Base-by-base conservation (phyloP, 352 stramenopile species). In the Globisporangium yorkense region DNA sequence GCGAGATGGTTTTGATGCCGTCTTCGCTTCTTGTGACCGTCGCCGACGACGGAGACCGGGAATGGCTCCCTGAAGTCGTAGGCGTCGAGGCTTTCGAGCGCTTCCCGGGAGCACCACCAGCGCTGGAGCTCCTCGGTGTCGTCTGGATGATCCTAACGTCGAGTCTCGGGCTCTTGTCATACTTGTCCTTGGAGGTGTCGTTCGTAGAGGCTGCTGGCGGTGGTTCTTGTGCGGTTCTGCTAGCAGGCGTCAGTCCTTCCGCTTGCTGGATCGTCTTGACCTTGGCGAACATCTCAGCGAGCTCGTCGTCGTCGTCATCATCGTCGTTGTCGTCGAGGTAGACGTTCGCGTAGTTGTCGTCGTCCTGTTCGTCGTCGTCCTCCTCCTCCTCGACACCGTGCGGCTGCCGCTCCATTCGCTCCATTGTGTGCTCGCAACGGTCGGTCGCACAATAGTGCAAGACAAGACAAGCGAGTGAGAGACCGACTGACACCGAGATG, bases 261-360 rank as follows among this genome's bases (percentile, higher is more conserved):
- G 63, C 56, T 44, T 81, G 68, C 45, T 89, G 79, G 44, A 92
- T 80, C 3, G 60, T 87, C 47, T 87, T 65, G 9, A 88, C 76
- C 59, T 89, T 92, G 41, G 82, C 77, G 31, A 92, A 76, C 79
- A 89, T 88, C 21, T 76, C 75, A 8, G 80, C 76, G 4, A 89
- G 67, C 45, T 90, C 78, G 16, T 62, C 71, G n/a, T 75, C 77
- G 31, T 85, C 67, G 41, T 74, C 57, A 3, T 63, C 63, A 6
- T 77, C 67, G 31, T 46, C 67, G 31, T 46, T 47, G 18, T 54
- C 54, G 10, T 80, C 64, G 10, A 75, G 54, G 52, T 88, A 73
- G 3, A 56, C 58, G 37, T 77, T 75, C 18, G 63, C 65, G 24
- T 85, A 74, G 57, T 50, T 73, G 51, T 72, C 65, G 45, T 65